Percentiles rank a stretch among this genome's conserved stretches.
Conservation (phyloP, 495 filamentous ascomycete species). For the Massariosphaeria phaeospora region DNA sequence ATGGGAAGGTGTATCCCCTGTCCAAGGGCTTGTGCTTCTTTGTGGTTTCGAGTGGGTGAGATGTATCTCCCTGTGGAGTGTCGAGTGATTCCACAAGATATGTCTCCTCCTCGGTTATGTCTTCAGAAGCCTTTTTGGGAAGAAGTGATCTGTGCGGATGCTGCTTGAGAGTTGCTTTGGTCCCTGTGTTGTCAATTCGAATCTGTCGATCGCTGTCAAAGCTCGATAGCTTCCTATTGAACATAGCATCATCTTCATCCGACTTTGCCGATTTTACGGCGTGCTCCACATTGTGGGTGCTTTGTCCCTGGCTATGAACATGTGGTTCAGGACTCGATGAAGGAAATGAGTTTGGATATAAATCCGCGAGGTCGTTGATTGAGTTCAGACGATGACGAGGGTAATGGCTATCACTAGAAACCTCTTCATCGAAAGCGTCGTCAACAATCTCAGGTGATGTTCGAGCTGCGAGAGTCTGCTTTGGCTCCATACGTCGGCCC, state of each 20-base stretch:
- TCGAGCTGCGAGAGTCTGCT: neutral
- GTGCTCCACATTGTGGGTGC: constrained; percentile 9
- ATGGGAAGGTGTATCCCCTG: constrained; percentile 13
- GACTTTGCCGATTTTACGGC: constrained; percentile 10
- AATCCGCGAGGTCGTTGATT: too few relatives aligned
- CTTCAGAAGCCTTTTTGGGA: neutral
- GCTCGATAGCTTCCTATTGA: neutral
- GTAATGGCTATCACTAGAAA: too few relatives aligned
- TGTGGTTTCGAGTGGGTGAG: constrained; percentile 4
- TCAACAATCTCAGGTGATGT: neutral
- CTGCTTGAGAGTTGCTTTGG: neutral
- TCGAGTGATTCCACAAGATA: neutral
- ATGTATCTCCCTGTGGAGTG: neutral
- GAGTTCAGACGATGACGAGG: too few relatives aligned
- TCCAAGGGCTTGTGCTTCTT: constrained; percentile 3
- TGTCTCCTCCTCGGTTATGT: neutral
- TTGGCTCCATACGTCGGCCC: neutral
- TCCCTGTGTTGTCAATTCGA: neutral
- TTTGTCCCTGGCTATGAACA: too few relatives aligned
- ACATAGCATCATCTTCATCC: constrained; percentile 5
- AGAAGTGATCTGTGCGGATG: neutral
- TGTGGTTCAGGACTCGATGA: too few relatives aligned
- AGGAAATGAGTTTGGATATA: too few relatives aligned
- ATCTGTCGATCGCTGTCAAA: neutral
- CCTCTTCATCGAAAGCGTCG: neutral